Base-by-base conservation (phyloP, 495 filamentous ascomycete genomes). In the Endocarpon pusillum region DNA sequence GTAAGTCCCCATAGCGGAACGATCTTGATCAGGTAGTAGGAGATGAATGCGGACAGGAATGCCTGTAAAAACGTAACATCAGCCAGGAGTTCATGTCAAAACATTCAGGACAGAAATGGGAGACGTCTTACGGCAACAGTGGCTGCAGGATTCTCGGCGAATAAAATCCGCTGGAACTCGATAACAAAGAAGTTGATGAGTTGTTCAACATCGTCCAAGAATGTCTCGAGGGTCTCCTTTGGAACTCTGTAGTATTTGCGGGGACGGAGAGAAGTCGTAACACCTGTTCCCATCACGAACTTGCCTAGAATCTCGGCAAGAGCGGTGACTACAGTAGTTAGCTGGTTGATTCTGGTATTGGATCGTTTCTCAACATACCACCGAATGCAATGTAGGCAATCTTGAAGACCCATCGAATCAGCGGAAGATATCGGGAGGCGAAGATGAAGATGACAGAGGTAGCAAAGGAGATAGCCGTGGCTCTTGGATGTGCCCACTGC, bases 151-250 rank as follows among this genome's bases (percentile, higher is more conserved):
- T 96, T 96, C 73, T 99, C 89, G 33, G 76, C 89, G 44, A 92
- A 99, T 35, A 96, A 44, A 46, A 99, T 71, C 39, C 91, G 75
- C 69, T 99, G 89, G 53, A 81, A 75, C 61, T 99, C 89, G 42
- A 99, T 84, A 42, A 94, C 67, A 59, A 94, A 84, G 61, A 99
- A 99, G 68, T 99, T 94, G 58, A 86, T 59, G 32, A 99, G 64
- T 56, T 94, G 85, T 52, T 87, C 79, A 20, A 87, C 51, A 48
- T 96, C 89, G 41, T 83, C 85, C 34, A 85, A 64, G 11, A 83
- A 47, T 35, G 65, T 59, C 45, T 96, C 82, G 10, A 93, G 60
- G 6, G 80, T 81, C 43, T 89, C 81, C 45, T 78, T 72, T 7
- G 85, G 75, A 24, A 99, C 64, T 18, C 82, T 93, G 58, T 86